Conservation (phyloP, 1,139 yeast genomes). For the Taphrina confusa region DNA sequence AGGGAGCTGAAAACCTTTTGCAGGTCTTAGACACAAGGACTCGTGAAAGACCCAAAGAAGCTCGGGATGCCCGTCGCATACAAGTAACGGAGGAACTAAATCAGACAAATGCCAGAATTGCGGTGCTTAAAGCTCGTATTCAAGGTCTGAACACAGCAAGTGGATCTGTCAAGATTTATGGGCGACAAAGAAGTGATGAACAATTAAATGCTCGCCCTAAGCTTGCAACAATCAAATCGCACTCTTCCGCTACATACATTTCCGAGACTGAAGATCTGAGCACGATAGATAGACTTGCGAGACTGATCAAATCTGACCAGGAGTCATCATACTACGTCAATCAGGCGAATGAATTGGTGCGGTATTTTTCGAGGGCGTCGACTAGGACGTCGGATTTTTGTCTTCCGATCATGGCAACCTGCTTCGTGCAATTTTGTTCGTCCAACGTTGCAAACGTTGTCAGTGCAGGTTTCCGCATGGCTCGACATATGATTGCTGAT, state of each 20-base stretch:
- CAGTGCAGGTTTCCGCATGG: conserved; percentile 73
- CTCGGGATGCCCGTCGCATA: conserved; percentile 40
- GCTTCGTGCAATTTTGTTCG: conserved; percentile 15
- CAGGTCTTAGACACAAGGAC: conserved; percentile 43
- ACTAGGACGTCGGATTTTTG: background rate
- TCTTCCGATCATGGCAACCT: background rate
- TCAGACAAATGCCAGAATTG: conserved; percentile 48
- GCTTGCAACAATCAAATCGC: conserved; percentile 21
- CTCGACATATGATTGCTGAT: conserved; percentile 64
- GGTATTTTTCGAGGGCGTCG: conserved; percentile 50
- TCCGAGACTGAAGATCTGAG: background rate
- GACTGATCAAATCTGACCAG: background rate
- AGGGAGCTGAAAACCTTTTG: conserved; percentile 50
- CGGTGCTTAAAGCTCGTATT: conserved; percentile 45
- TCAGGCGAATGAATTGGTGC: conserved; percentile 65
- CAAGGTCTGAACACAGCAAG: conserved; percentile 39
- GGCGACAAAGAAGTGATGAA: conserved; percentile 27
- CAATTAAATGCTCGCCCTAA: conserved; percentile 7
- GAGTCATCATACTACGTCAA: conserved; percentile 49
- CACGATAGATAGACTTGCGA: background rate
- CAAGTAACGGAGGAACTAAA: conserved; percentile 49
- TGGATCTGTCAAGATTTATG: background rate
- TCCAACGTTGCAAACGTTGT: conserved; percentile 48
- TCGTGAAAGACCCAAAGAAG: conserved; percentile 43
- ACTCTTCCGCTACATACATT: conserved; percentile 1